These are phyloP conservation scores for Chionographis japonica DNA, from an alignment of 106 monocot genomes.

Conservation along the genomic window DNA sequence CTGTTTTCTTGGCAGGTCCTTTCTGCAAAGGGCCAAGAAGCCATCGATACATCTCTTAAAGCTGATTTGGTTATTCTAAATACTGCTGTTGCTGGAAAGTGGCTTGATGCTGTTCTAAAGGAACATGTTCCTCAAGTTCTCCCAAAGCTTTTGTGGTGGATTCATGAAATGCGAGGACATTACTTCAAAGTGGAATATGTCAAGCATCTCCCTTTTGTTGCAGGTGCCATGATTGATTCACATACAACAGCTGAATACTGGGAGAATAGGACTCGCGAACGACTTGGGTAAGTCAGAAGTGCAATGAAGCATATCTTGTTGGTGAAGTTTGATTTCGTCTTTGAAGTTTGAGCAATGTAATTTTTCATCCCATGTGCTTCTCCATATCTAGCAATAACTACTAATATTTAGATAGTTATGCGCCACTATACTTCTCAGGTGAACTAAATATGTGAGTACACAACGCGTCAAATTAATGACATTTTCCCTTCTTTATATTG, in stretches of 20 bases:
- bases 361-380: too few relatives aligned
- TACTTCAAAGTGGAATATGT: conserved; percentile 95
- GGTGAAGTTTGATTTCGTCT: background rate
- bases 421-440: too few relatives aligned
- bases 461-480: too few relatives aligned
- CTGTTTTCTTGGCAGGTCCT: conserved; percentile 33
- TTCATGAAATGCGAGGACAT: conserved; percentile 99
- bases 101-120: conserved; percentile 82
- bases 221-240: conserved; percentile 96
- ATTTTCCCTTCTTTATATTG: too few relatives aligned
- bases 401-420: too few relatives aligned
- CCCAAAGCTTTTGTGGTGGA: conserved; percentile 97
- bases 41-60: conserved; percentile 62
- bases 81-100: conserved; percentile 97
- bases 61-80: conserved; percentile 85
- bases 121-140: conserved; percentile 62
- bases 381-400: too few relatives aligned
- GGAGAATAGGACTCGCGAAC: conserved; percentile 80
- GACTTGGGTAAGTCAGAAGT: conserved; percentile 58
- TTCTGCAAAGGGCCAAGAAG: conserved; percentile 68
- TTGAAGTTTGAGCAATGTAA: background rate
- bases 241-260: conserved; percentile 82
- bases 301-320: background rate
- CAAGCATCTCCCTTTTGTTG: conserved; percentile 88
- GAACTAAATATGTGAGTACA: too few relatives aligned